These are phyloP conservation scores for Shiraia bambusicola DNA, from an alignment of 2,329 filamentous ascomycete genomes.

Conservation along the genomic window DNA sequence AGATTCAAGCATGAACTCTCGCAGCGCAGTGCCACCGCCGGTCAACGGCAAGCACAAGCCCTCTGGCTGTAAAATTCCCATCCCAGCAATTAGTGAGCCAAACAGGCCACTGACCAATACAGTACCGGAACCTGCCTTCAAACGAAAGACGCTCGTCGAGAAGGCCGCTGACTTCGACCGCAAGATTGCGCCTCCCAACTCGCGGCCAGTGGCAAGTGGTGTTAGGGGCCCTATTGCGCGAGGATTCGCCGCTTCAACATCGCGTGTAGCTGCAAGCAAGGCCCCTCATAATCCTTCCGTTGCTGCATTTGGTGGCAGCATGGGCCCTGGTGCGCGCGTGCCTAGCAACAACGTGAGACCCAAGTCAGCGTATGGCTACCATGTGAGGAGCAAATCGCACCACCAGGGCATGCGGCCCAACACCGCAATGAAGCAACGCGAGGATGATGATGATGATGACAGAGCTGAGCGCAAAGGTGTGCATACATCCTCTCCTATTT, in stretches of 20 bases:
- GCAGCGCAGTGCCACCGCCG: conserved; percentile 52
- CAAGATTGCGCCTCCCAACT: conserved; percentile 45
- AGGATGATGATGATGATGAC: conserved; percentile 46
- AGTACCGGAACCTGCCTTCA: conserved; percentile 52
- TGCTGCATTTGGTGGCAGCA: conserved; percentile 54
- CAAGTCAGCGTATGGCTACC: conserved; percentile 50
- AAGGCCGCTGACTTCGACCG: conserved; percentile 51
- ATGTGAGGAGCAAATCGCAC: conserved; percentile 52
- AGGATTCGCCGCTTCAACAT: conserved; percentile 38
- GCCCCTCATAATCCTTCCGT: conserved; percentile 49
- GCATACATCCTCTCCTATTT: conserved; percentile 45
- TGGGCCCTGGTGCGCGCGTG: conserved; percentile 57
- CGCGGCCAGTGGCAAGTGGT: conserved; percentile 43
- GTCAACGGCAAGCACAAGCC: conserved; percentile 55
- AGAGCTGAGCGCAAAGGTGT: conserved; percentile 50
- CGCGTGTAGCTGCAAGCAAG: conserved; percentile 47
- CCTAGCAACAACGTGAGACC: conserved; percentile 45
- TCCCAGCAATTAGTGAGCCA: conserved; percentile 5
- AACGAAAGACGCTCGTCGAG: conserved; percentile 55
- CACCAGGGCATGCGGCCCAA: conserved; percentile 44
- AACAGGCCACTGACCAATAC: conserved; percentile 23
- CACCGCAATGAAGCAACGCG: conserved; percentile 45
- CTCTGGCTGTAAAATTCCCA: conserved; percentile 46
- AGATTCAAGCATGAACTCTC: conserved; percentile 56
- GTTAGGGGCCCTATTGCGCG: conserved; percentile 53